Percentiles rank a stretch among this genome's conserved stretches.
phyloP scores from a whole-genome alignment of 2,329 filamentous ascomycete species.

The Mycosphaerella sp. region DNA sequence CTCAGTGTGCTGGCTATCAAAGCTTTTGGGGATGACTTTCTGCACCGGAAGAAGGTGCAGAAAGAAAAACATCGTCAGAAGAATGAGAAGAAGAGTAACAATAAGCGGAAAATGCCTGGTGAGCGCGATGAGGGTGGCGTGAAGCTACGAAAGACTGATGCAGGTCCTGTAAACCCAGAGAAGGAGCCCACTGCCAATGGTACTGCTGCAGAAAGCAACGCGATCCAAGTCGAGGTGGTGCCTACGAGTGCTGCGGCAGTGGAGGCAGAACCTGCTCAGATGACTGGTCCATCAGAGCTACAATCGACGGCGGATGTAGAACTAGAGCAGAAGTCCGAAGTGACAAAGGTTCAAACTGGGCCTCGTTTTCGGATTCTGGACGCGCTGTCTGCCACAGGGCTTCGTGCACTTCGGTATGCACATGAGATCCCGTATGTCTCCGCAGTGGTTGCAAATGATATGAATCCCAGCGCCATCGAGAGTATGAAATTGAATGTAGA shows the following conservation, averaged over 20 bases:
- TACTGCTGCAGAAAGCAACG: not conserved
- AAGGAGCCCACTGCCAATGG: not conserved
- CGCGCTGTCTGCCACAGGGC: conserved; percentile 85
- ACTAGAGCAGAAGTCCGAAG: conserved; percentile 1
- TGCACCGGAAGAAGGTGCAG: conserved; percentile 23
- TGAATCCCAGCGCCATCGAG: conserved; percentile 49
- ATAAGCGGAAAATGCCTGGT: conserved; percentile 31
- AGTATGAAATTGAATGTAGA: conserved; percentile 78
- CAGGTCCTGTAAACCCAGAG: conserved; percentile 4
- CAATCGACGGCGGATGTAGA: conserved; percentile 11
- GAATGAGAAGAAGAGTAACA: conserved; percentile 27
- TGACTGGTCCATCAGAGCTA: not conserved
- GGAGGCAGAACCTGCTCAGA: not conserved
- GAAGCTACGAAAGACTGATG: conserved; percentile 15
- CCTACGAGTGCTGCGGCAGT: not conserved
- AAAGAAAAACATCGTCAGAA: conserved; percentile 32
- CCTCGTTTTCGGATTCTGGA: conserved; percentile 77
- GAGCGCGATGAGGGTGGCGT: conserved; percentile 19
- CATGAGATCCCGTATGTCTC: conserved; percentile 65
- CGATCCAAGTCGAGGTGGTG: not conserved
- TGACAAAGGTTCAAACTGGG: conserved; percentile 23
- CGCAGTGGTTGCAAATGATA: conserved; percentile 67
- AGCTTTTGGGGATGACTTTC: conserved; percentile 66
- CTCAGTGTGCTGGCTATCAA: conserved; percentile 88
- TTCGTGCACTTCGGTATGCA: conserved; percentile 84